Evolutionary conservation across 306 rosid genomes (phyloP), one percentile per base, ranked within the genome.

Genomic region (Rubus idaeus): DNA sequence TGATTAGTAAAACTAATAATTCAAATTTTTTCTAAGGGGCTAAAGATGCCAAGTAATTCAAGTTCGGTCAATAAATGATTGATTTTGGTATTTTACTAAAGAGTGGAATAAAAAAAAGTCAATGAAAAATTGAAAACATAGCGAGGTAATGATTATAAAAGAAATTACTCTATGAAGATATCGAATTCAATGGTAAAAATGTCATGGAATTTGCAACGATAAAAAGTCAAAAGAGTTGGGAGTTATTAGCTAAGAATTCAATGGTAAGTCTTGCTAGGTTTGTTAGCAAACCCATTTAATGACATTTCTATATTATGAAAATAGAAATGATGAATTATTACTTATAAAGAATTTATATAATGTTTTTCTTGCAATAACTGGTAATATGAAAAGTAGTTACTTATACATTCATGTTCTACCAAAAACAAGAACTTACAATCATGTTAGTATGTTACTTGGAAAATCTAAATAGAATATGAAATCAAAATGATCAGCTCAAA

Each of bases 1-100:
- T 45, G 46, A 30, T 17, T 74, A 45, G 78, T 35, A 61, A 55
- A 45, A 60, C 68, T 49, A 44, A 21, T 56, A 55, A 18, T 55
- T 56, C 8, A 21, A 39, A 37, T 63, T 13, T 37, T 26, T 26
- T 2, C 35, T 30, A 30, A 30, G 35, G 2, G 35, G 35, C 35
- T 26, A 12, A 10, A 62, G 68, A 62, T 21, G 63, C 63, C 35
- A 60, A 60, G 18, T 26, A 30, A 60, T 61, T 61, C 39, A 11
- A 61, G 41, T 70, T 49, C 17, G 30, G 62, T 51, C 26, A 35
- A 37, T 49, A 1, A 57, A 57, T 57, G 30, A 21, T 30, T 30
- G 35, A 30, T 30, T 30, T 30, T 30, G 35, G 35, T 30, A 53
- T 53, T 53, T 52, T 53, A 17, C 60, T 3, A 55, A 30, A 30